Evolutionary conservation across 73 alveolate species (phyloP).

Genomic region (Tetrahymena elliotti): DNA sequence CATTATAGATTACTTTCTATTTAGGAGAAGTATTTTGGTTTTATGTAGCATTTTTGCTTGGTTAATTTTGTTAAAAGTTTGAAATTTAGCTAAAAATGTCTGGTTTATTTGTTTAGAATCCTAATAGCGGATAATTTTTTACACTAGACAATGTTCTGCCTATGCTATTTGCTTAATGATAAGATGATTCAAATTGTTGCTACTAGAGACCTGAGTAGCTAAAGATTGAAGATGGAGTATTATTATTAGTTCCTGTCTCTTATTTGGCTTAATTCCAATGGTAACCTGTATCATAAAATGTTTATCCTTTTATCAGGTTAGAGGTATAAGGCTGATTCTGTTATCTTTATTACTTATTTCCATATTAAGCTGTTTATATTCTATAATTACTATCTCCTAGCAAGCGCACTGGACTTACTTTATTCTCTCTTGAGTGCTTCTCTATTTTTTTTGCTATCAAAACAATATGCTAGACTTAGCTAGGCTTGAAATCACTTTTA

Average conservation of each 20-base stretch:
- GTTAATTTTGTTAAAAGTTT: background rate
- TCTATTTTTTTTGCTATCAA: background rate
- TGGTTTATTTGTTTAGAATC: background rate
- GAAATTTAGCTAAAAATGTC: background rate
- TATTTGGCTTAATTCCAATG: background rate
- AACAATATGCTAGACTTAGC: background rate
- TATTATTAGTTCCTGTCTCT: background rate
- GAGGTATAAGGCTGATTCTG: background rate
- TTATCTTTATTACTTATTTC: background rate
- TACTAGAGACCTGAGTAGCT: background rate
- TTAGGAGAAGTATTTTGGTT: background rate
- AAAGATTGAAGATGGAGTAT: background rate
- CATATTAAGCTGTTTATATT: background rate
- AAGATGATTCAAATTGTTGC: background rate
- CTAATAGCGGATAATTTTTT: background rate
- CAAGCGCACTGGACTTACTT: background rate
- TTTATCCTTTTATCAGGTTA: background rate
- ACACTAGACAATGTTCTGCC: background rate
- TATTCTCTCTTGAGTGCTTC: background rate
- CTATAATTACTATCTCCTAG: background rate
- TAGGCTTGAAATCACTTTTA: background rate
- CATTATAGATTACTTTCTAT: background rate
- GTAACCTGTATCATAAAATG: background rate
- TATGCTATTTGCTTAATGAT: background rate
- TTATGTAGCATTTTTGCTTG: background rate